These are phyloP conservation scores for Chlorella sp. DNA, from an alignment of 139 green algal species.

Conservation along the genomic window DNA sequence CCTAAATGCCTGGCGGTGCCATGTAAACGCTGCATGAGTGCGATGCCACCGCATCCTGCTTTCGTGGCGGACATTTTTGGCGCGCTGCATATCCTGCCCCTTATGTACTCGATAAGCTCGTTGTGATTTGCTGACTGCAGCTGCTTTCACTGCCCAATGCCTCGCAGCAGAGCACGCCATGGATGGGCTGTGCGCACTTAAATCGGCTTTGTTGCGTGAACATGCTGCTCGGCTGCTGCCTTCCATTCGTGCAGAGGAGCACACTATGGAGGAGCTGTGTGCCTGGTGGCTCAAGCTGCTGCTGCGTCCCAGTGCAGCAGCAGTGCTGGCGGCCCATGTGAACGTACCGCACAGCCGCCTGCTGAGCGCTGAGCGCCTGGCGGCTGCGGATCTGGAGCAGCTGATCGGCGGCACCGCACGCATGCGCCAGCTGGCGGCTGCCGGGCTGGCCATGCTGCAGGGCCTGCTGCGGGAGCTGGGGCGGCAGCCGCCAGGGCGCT, in stretches of 20 bases:
- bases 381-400: background rate
- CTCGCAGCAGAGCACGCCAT: too few relatives aligned
- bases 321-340: slow-evolving; percentile 13
- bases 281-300: slow-evolving; percentile 33
- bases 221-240: too few relatives aligned
- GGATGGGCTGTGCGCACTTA: too few relatives aligned
- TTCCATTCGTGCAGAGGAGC: slow-evolving; percentile 37
- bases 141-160: too few relatives aligned
- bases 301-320: background rate
- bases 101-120: too few relatives aligned
- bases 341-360: slow-evolving; percentile 10
- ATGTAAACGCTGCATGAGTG: too few relatives aligned
- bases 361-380: background rate
- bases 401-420: background rate
- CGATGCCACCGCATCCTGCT: too few relatives aligned
- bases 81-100: too few relatives aligned
- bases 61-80: too few relatives aligned
- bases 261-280: slow-evolving; percentile 13
- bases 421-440: background rate
- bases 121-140: too few relatives aligned
- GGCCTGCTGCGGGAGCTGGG: background rate
- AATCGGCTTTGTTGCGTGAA: too few relatives aligned
- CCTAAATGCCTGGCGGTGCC: too few relatives aligned
- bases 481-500: slow-evolving; percentile 2
- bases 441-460: slow-evolving; percentile 13